These are phyloP conservation scores for Cadophora gregata DNA, from an alignment of 2,329 filamentous ascomycete genomes.

Conservation along the genomic window DNA sequence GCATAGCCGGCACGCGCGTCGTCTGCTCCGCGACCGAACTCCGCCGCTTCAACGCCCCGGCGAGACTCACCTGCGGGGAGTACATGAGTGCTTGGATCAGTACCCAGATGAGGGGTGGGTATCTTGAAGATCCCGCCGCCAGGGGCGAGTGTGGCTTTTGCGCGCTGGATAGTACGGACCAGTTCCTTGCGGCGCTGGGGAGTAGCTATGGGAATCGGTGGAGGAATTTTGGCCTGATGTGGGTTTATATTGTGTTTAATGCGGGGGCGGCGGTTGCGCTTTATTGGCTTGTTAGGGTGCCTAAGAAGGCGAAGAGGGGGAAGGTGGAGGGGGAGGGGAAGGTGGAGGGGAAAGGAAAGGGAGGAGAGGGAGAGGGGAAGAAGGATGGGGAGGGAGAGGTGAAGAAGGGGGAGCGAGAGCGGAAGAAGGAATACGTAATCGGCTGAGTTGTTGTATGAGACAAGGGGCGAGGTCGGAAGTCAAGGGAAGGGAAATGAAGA, in stretches of 20 bases:
- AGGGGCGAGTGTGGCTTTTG: conserved; percentile 62
- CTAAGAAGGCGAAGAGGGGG: conserved; percentile 43
- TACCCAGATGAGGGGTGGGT: conserved; percentile 52
- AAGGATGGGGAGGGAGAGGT: not conserved
- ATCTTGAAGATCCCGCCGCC: conserved; percentile 54
- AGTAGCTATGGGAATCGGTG: conserved; percentile 65
- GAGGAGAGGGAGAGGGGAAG: not conserved
- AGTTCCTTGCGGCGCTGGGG: conserved; percentile 54
- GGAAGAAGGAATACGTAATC: no score
- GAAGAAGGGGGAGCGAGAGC: not conserved
- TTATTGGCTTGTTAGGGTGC: conserved; percentile 58
- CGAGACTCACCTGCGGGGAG: conserved; percentile 59
- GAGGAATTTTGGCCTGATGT: conserved; percentile 70
- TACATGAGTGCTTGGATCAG: conserved; percentile 61
- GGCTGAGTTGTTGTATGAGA: no score
- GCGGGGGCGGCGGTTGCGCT: conserved; percentile 56
- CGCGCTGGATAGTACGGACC: conserved; percentile 55
- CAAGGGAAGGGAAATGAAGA: no score
- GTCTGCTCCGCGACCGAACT: conserved; percentile 73
- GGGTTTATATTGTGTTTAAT: conserved; percentile 56
- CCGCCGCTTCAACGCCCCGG: conserved; percentile 64
- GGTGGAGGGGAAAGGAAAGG: not conserved
- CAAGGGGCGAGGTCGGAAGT: no score
- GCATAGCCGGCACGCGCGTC: conserved; percentile 70
- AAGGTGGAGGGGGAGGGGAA: conserved; percentile 15